Percentiles rank a stretch among this genome's conserved stretches.
phyloP scores from a whole-genome alignment of 805 yeast genomes.

The Candida dajiaensis region DNA sequence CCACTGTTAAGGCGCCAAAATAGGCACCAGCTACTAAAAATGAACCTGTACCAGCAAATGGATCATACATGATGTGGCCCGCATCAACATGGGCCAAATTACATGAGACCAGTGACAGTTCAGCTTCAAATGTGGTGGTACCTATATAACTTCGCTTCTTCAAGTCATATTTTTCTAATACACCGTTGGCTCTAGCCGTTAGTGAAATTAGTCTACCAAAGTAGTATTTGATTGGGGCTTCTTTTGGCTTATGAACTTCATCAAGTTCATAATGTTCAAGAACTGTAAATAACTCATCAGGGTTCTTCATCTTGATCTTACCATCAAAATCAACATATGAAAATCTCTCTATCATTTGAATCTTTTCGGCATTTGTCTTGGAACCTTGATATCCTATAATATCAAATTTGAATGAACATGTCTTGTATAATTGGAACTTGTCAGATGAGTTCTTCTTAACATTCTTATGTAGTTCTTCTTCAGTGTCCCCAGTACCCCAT shows the following conservation, averaged over 20 bases:
- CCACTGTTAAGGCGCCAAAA: constrained; percentile 74
- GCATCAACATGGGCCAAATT: constrained; percentile 72
- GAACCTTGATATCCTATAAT: constrained; percentile 74
- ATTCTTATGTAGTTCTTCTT: constrained; percentile 52
- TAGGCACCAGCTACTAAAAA: constrained; percentile 84
- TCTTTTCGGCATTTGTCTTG: constrained; percentile 41
- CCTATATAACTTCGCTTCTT: constrained; percentile 84
- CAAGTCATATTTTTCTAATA: constrained; percentile 74
- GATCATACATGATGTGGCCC: constrained; percentile 77
- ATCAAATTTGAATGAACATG: constrained; percentile 71
- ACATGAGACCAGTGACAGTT: constrained; percentile 78
- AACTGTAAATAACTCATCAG: constrained; percentile 64
- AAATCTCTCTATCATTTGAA: constrained; percentile 66
- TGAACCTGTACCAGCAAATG: constrained; percentile 96
- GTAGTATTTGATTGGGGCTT: constrained; percentile 50
- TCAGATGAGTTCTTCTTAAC: constrained; percentile 26
- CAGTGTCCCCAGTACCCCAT: constrained; percentile 65
- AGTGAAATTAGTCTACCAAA: constrained; percentile 69
- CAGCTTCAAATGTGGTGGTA: constrained; percentile 96
- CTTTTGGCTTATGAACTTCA: constrained; percentile 35
- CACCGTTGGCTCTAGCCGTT: constrained; percentile 56
- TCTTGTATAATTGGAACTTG: constrained; percentile 28
- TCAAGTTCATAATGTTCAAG: constrained; percentile 66
- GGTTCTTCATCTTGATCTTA: constrained; percentile 67
- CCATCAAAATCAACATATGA: constrained; percentile 69